These are phyloP conservation scores for Tuber calosporum DNA, from an alignment of 495 filamentous ascomycete species.

Conservation along the genomic window DNA sequence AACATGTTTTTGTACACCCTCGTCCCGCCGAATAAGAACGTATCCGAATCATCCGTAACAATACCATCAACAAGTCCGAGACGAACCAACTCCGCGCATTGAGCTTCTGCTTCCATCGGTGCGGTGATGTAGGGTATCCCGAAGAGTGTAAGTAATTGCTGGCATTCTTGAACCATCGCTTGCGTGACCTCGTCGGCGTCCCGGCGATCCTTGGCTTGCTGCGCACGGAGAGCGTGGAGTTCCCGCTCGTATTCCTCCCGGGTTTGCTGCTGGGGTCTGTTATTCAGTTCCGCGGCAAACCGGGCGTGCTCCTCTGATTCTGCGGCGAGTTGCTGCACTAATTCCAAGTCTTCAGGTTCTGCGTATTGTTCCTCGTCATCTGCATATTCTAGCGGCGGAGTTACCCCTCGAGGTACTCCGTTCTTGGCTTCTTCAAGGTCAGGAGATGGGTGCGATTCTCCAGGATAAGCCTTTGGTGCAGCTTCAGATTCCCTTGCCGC, in stretches of 20 bases:
- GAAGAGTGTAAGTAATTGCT: slow-evolving; percentile 81
- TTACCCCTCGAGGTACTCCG: slow-evolving; percentile 39
- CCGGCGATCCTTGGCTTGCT: slow-evolving; percentile 90
- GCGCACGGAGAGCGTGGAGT: slow-evolving; percentile 73
- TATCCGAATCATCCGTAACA: slow-evolving; percentile 95
- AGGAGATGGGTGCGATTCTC: slow-evolving; percentile 14
- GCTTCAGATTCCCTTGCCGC: slow-evolving; percentile 8
- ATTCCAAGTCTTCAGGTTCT: slow-evolving; percentile 85
- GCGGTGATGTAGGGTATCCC: slow-evolving; percentile 94
- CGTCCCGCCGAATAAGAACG: slow-evolving; percentile 94
- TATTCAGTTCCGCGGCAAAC: slow-evolving; percentile 72
- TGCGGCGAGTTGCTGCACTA: slow-evolving; percentile 72
- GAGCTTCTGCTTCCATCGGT: slow-evolving; percentile 97
- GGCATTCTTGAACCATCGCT: slow-evolving; percentile 90
- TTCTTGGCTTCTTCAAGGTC: slow-evolving; percentile 26
- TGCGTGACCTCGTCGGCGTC: slow-evolving; percentile 94
- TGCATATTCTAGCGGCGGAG: slow-evolving; percentile 30
- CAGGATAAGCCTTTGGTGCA: slow-evolving; percentile 33
- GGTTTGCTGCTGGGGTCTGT: slow-evolving; percentile 49
- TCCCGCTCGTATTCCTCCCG: slow-evolving; percentile 75
- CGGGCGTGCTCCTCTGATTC: slow-evolving; percentile 89
- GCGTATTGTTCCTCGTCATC: slow-evolving; percentile 51
- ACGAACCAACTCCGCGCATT: slow-evolving; percentile 83
- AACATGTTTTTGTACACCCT: slow-evolving; percentile 99
- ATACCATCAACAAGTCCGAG: slow-evolving; percentile 90